These are phyloP conservation scores for Nelumbo lutea DNA, from an alignment of 164 flowering plant species.

Conservation along the genomic window DNA sequence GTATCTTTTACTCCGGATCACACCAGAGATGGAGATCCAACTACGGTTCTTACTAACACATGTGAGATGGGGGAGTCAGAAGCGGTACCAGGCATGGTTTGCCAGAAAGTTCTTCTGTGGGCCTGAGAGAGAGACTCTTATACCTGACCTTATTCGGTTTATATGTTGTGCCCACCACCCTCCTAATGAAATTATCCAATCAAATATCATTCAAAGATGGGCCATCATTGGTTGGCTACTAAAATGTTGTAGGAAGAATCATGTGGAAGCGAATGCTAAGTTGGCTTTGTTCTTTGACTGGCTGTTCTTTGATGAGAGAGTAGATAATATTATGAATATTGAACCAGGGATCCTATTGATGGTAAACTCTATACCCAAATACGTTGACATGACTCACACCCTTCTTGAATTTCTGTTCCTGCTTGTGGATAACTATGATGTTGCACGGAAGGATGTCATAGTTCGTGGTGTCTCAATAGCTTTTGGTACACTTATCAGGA, in stretches of 20 bases:
- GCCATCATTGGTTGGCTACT: constrained; percentile 92
- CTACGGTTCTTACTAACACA: constrained; percentile 71
- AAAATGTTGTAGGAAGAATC: constrained; percentile 48
- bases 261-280: constrained; percentile 59
- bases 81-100: constrained; percentile 78
- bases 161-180: constrained; percentile 92
- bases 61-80: constrained; percentile 76
- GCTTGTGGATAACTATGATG: constrained; percentile 65
- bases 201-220: constrained; percentile 82
- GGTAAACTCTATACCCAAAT: constrained; percentile 63
- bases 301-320: constrained; percentile 77
- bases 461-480: constrained; percentile 56
- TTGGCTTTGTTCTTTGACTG: constrained; percentile 91
- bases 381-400: constrained; percentile 58
- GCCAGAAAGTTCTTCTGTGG: constrained; percentile 51
- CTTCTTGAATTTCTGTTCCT: constrained; percentile 74
- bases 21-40: constrained; percentile 82
- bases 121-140: constrained; percentile 51
- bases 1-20: constrained; percentile 61
- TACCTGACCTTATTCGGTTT: constrained; percentile 75
- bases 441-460: constrained; percentile 40
- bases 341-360: constrained; percentile 85
- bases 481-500: constrained; percentile 44
- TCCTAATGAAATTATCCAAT: constrained; percentile 67
- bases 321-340: constrained; percentile 77